A percentile compares a stretch with the other conserved stretches of the same genome.
Conservation (phyloP, 768 basidiomycete genomes). For the Calocera cornea region DNA sequence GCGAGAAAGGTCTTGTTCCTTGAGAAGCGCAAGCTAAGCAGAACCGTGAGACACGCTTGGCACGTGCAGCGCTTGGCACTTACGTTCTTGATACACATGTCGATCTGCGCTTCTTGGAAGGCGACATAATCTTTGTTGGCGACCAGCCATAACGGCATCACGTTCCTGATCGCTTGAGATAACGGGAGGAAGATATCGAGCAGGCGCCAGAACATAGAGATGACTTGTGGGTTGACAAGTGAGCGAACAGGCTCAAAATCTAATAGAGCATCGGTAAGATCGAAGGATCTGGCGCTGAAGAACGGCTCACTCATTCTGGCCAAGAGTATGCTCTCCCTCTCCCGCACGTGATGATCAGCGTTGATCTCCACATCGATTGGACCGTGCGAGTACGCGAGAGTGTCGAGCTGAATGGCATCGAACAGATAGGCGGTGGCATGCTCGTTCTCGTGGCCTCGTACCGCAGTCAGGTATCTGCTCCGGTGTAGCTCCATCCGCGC, state of each 20-base stretch:
- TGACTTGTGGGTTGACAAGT: neutral
- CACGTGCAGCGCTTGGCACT: neutral
- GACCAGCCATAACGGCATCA: neutral
- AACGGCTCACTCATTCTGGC: neutral
- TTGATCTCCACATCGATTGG: neutral
- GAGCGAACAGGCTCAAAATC: neutral
- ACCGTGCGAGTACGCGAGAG: neutral
- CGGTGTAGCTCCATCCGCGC: neutral
- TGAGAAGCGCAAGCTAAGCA: neutral
- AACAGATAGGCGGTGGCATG: no score
- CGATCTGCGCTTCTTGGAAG: neutral
- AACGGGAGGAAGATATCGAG: neutral
- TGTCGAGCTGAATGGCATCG: neutral
- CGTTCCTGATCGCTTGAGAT: neutral
- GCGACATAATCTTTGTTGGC: neutral
- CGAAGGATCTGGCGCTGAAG: neutral
- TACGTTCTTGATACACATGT: neutral
- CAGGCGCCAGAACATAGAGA: neutral
- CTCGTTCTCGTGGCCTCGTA: neutral
- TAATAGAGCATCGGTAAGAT: neutral
- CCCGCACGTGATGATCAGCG: neutral
- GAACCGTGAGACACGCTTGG: neutral
- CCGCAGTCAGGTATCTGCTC: neutral
- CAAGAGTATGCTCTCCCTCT: neutral
- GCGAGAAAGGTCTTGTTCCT: neutral